Base-by-base conservation (phyloP, 306 rosid genomes). In the Cicer chorassanicum region DNA sequence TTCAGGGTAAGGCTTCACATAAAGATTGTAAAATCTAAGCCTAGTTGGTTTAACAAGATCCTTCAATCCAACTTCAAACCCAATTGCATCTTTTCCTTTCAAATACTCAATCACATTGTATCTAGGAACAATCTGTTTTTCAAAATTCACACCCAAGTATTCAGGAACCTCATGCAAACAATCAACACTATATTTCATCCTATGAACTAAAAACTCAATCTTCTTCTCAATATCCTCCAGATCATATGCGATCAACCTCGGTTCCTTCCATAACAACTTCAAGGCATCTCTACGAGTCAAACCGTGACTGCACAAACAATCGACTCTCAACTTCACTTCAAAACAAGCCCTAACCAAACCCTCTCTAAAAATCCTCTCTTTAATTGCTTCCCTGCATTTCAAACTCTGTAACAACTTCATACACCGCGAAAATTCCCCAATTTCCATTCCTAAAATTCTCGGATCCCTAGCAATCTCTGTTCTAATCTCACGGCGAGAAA, bases 1-100 rank as follows among this genome's bases (percentile, higher is more conserved):
- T 40, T 91, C 97, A 0, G 92, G 94, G 78, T 91, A 93, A 7
- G 96, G 97, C 82, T 91, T 91, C 13, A 91, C 98, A 65, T 87
- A 93, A 51, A 88, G 87, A 82, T 93, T 93, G 65, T 89, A 91
- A 87, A 93, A 93, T 65, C 74, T 77, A 57, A 93, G 86, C 86
- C 96, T 91, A 74, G 90, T 87, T 36, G 94, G 97, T 79, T 81
- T 91, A 72, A 93, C 81, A 74, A 93, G 18, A 56, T 88, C 92
- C 77, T 76, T 88, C 81, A 91, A 82, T 54, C 89, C 87, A 65
- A 93, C 62, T 65, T 88, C 81, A 78, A 78, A 87, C 65, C 87
- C 91, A 74, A 93, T 79, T 18, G 92, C 92, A 15, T 89, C 91
- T 65, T 75, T 87, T 63, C 87, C 91, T 71, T 76, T 86, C 87